Evolutionary conservation across 331 rosid species (phyloP).

Genomic region (Erythrophleum ivorense): DNA sequence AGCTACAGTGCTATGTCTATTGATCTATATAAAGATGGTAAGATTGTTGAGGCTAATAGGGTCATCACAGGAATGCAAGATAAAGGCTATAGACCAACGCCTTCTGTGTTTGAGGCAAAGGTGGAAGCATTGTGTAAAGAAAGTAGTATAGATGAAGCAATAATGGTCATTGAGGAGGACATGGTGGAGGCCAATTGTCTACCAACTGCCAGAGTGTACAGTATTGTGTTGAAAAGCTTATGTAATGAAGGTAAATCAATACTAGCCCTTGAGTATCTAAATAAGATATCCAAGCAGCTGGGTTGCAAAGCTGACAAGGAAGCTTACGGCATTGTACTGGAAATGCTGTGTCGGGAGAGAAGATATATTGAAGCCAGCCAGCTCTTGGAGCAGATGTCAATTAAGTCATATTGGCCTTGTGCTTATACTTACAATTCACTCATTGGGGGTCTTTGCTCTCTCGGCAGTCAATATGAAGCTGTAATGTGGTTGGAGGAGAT

Average conservation of each 20-base stretch:
- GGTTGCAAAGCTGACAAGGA: conserved; percentile 58
- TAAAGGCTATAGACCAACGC: conserved; percentile 64
- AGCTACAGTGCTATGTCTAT: conserved; percentile 69
- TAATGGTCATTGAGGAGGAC: conserved; percentile 68
- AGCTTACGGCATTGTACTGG: conserved; percentile 55
- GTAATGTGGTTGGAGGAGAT: conserved; percentile 84
- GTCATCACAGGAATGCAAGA: conserved; percentile 59
- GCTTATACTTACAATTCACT: conserved; percentile 54
- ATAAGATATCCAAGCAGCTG: conserved; percentile 61
- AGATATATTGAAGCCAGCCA: conserved; percentile 62
- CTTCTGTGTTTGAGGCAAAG: conserved; percentile 67
- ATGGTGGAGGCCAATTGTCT: conserved; percentile 60
- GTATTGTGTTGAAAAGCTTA: conserved; percentile 55
- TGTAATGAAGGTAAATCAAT: conserved; percentile 50
- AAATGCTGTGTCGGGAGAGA: conserved; percentile 64
- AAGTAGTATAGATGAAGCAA: conserved; percentile 65
- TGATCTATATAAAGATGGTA: conserved; percentile 70
- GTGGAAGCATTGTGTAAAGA: conserved; percentile 58
- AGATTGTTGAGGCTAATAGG: conserved; percentile 57
- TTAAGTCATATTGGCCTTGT: conserved; percentile 68
- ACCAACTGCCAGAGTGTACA: conserved; percentile 58
- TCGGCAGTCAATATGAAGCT: conserved; percentile 71
- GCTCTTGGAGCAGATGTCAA: conserved; percentile 72
- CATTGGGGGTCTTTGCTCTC: conserved; percentile 70
- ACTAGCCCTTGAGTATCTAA: conserved; percentile 56